Base-by-base conservation (phyloP, 2,329 filamentous ascomycete genomes). In the Lasiodiplodia citricola region DNA sequence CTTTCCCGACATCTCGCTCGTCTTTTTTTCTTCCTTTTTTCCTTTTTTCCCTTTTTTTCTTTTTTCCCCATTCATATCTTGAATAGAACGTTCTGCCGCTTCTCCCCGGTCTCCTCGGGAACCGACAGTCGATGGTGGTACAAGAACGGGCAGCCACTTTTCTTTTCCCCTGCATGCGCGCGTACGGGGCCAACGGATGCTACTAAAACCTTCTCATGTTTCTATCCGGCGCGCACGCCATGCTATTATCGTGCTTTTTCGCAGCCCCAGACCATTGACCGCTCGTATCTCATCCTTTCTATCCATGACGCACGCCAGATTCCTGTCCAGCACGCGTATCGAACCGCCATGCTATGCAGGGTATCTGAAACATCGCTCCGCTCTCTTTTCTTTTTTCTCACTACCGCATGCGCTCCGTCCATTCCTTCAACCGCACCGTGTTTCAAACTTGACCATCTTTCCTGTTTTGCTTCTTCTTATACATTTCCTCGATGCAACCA, bases 81-180 rank as follows among this genome's bases (percentile, higher is more conserved):
- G n/a, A 47, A 21, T 21, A 47, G n/a, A 47, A 2, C 41, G 21
- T 21, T 10, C 11, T 21, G 44, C 44, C 21, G 18, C 44, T 47
- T 47, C 44, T 18, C 5, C 44, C 44, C 7, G 44, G 44, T 10
- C 28, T 4, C 54, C 41, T 51, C 58, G 16, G 58, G 5, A 16
- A 28, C 21, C 10, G 13, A 41, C 1, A 44, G 58, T 35, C 41
- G 2, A 35, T 35, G 41, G 58, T 50, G 16, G 58, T 51, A 41
- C 58, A 62, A 14, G 16, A 62, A 35, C 58, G 58, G 58, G 58
- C 37, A 23, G 18, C 38, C 47, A 41, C 58, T 35, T 35, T 18
- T 7, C 14, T 62, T 51, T 37, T 6, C 58, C 57, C 58, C 58
- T 62, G 58, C 58, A 23, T 47, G 23, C 23, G 16, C n/a, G 56